Percentiles rank a stretch among this genome's conserved stretches.
These are phyloP conservation scores for Suhomyces coccinellae DNA, from an alignment of 1,139 yeast genomes.

Conservation along the genomic window DNA sequence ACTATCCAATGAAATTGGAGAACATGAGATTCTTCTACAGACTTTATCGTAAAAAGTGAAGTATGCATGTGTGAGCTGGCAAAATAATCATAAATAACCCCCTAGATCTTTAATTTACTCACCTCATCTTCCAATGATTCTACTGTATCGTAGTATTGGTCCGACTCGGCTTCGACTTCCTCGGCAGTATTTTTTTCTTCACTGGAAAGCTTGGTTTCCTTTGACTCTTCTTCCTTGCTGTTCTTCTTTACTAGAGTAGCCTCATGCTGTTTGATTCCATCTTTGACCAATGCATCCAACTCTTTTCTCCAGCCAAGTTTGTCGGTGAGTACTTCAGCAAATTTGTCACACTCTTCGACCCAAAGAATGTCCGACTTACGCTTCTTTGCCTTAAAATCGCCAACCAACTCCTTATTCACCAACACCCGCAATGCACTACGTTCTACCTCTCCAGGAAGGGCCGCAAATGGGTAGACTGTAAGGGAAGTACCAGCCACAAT, in stretches of 20 bases:
- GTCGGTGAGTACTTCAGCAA: slow-evolving; percentile 54
- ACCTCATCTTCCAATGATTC: slow-evolving; percentile 9
- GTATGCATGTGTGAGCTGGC: background rate
- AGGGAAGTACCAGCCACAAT: slow-evolving; percentile 92
- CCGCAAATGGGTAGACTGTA: slow-evolving; percentile 87
- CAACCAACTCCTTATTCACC: slow-evolving; percentile 75
- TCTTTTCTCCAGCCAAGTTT: slow-evolving; percentile 67
- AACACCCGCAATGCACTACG: slow-evolving; percentile 55
- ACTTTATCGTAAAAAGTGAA: slow-evolving; percentile 55
- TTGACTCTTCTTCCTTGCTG: too few species aligned
- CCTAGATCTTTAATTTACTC: slow-evolving; percentile 11
- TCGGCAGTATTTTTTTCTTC: slow-evolving; percentile 2
- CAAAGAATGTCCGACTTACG: slow-evolving; percentile 61
- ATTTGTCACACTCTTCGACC: slow-evolving; percentile 62
- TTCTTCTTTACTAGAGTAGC: background rate
- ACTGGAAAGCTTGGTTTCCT: background rate
- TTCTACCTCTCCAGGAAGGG: slow-evolving; percentile 67
- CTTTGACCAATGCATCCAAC: slow-evolving; percentile 33
- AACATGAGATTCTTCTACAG: slow-evolving; percentile 86
- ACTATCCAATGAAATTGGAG: slow-evolving; percentile 73
- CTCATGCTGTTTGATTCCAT: slow-evolving; percentile 9
- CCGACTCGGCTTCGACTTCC: slow-evolving; percentile 4
- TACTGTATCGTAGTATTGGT: slow-evolving; percentile 3
- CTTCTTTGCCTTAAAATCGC: slow-evolving; percentile 54
- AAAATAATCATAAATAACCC: background rate